These are phyloP conservation scores for Penicillium herquei DNA, from an alignment of 495 filamentous ascomycete species.

Conservation along the genomic window DNA sequence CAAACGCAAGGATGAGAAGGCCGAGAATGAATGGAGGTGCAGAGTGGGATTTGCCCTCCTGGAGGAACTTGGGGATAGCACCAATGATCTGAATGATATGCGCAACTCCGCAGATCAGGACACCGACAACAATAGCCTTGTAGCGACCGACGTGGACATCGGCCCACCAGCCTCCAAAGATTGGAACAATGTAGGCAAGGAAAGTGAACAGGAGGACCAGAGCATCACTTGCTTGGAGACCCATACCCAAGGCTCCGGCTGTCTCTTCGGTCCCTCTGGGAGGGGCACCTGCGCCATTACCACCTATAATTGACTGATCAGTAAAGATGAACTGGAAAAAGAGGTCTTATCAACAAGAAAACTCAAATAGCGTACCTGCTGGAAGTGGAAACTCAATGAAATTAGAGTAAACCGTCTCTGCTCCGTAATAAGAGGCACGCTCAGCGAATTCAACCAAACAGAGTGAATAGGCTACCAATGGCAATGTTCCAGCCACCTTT, in stretches of 20 bases:
- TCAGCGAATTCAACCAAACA: constrained; percentile 61
- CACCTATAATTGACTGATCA: constrained; percentile 28
- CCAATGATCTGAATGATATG: constrained; percentile 62
- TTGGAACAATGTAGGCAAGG: constrained; percentile 57
- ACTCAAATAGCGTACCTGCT: constrained; percentile 19
- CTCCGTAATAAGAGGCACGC: constrained; percentile 58
- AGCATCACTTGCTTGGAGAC: constrained; percentile 57
- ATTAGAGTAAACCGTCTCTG: constrained; percentile 57
- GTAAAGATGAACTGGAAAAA: too few species aligned
- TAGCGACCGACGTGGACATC: constrained; percentile 56
- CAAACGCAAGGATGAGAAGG: constrained; percentile 39
- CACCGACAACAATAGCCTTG: constrained; percentile 57
- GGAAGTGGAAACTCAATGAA: constrained; percentile 56
- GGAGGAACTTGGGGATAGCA: constrained; percentile 59
- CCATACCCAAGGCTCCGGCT: constrained; percentile 58
- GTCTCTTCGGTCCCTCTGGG: constrained; percentile 51
- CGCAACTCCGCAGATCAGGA: constrained; percentile 62
- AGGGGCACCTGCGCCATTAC: constrained; percentile 63
- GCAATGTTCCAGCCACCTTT: constrained; percentile 53
- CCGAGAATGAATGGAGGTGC: constrained; percentile 59
- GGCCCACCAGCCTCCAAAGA: constrained; percentile 59
- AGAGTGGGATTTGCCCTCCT: constrained; percentile 42
- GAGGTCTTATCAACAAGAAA: neutral
- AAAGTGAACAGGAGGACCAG: constrained; percentile 60
- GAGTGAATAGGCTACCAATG: constrained; percentile 47